Evolutionary conservation across 176 grass and related monocot genomes (phyloP), one percentile per base, ranked within the genome.

Genomic region (Avena atlantica): DNA sequence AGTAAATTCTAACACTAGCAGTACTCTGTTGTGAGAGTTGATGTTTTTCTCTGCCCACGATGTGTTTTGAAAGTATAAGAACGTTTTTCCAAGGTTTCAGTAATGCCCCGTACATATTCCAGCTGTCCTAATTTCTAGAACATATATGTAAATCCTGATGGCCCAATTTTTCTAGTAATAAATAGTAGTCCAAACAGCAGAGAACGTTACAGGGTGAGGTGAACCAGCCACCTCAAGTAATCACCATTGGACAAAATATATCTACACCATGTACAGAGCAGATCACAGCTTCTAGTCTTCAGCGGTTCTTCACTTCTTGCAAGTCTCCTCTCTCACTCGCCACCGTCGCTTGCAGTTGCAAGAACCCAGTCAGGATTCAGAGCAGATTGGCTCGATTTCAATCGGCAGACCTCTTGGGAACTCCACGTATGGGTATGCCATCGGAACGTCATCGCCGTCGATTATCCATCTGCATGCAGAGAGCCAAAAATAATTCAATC

Each of bases 361-460:
- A 56, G 45, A 74, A 74, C 48, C 34, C 65, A 80, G 64, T 86
- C 70, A 70, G 42, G 76, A 63, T 42, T 82, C 66, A 13, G 79
- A 81, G 44, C 49, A 82, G 63, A 84, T 70, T 40, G 89, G 87
- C 51, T 90, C 92, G 49, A 97, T 90, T 91, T 91, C 83, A 76
- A 97, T 84, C 12, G 90, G 92, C 83, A 97, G 74, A 60, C 92
- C 90, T 89, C 90, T 92, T 70, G 75, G 92, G 61, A 97, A 97
- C 88, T 97, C 94, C 29, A 97, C 91, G 60, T 92, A 97, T 2
- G 94, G 94, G 89, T 94, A 94, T 64, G 94, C 94, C 88, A 94
- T 91, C 0, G 94, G 92, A 62, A 88, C 65, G 90, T 97, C 94
- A 83, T 94, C 57, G 57, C 92, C 90, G 59, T 97, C 68, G 12